phyloP scores from a whole-genome alignment of 169 alveolate species.

The Plasmodium inui region DNA sequence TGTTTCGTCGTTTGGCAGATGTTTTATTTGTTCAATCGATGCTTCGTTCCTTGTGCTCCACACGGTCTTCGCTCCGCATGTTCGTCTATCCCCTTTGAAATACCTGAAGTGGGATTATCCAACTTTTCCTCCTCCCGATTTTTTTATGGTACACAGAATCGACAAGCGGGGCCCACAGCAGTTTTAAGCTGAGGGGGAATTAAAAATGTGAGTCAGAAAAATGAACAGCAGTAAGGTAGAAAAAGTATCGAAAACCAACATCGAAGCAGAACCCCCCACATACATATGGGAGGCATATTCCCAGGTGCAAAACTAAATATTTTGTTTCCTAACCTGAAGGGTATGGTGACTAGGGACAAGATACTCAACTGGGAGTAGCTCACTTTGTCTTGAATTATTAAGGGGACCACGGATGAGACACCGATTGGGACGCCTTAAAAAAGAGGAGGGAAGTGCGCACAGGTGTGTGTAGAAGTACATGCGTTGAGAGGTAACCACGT shows the following conservation, averaged over 20 bases:
- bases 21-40: not conserved
- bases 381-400: constrained; percentile 86
- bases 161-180: constrained; percentile 95
- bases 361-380: constrained; percentile 86
- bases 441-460: not conserved
- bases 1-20: not conserved
- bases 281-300: not conserved
- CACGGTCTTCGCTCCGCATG: not conserved
- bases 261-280: not conserved
- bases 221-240: not conserved
- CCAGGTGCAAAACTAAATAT: not conserved
- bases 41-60: not conserved
- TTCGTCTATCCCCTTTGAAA: not conserved
- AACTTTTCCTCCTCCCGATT: constrained; percentile 93
- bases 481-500: not conserved
- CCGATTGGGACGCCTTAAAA: constrained; percentile 91
- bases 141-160: constrained; percentile 87
- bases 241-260: not conserved
- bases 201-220: not conserved
- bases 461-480: constrained; percentile 9
- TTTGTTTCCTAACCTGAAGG: constrained; percentile 78
- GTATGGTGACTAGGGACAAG: constrained; percentile 81
- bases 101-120: constrained; percentile 93
- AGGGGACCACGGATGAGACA: constrained; percentile 85
- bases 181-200: constrained; percentile 86